phyloP scores from a whole-genome alignment of 371 early-diverging fungal species.

The Ordospora colligata region DNA sequence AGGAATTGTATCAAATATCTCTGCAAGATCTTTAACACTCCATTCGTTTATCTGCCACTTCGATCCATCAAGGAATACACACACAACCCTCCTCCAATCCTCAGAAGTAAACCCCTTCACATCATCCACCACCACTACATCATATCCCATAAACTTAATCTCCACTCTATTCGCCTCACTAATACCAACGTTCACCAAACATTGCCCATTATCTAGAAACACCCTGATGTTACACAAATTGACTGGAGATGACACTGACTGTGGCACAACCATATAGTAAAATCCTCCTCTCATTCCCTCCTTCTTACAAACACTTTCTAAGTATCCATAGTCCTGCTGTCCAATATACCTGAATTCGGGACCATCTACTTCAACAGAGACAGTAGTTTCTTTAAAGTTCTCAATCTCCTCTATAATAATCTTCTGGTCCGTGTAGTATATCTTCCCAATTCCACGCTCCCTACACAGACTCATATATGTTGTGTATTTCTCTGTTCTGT shows the following conservation, averaged over 20 bases:
- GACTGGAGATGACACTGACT: constrained; percentile 11
- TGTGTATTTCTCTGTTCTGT: constrained; percentile 17
- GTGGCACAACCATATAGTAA: constrained; percentile 28
- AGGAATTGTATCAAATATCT: constrained; percentile 17
- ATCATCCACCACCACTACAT: constrained; percentile 19
- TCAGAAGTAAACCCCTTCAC: constrained; percentile 22
- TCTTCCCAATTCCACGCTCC: neutral
- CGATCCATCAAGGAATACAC: constrained; percentile 74
- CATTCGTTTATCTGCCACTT: constrained; percentile 82
- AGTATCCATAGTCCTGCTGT: constrained; percentile 9
- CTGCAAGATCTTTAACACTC: constrained; percentile 59
- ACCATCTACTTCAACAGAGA: neutral
- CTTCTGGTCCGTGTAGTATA: constrained; percentile 33
- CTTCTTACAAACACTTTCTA: neutral
- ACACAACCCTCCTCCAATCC: constrained; percentile 70
- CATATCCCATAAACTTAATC: neutral
- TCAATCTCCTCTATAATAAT: constrained; percentile 34
- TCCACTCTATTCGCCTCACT: neutral
- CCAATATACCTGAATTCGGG: constrained; percentile 28
- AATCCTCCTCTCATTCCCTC: neutral
- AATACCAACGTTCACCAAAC: neutral
- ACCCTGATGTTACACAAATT: constrained; percentile 21
- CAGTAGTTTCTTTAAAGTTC: neutral
- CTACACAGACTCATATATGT: constrained; percentile 21
- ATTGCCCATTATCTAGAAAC: constrained; percentile 6